A percentile compares a stretch with the other conserved stretches of the same genome.
Evolutionary conservation across 1,139 yeast species (phyloP).

Genomic region (Pichia kudriavzevii): DNA sequence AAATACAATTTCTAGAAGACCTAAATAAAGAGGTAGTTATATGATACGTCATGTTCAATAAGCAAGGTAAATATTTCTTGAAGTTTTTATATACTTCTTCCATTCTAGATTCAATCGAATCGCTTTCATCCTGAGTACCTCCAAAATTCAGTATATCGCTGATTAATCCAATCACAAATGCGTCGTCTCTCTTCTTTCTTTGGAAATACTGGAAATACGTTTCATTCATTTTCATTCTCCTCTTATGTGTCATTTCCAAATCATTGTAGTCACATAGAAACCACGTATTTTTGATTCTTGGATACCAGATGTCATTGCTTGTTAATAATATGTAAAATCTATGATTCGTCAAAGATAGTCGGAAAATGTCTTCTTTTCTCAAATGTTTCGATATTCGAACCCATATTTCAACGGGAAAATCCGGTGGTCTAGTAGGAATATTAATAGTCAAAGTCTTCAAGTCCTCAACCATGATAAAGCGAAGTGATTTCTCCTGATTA

Average conservation of each 20-base stretch:
- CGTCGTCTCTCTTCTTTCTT: slow-evolving; percentile 7
- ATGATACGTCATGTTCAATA: slow-evolving; percentile 17
- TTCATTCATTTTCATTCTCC: slow-evolving; percentile 1
- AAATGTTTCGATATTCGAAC: slow-evolving; percentile 4
- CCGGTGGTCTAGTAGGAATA: too few species aligned
- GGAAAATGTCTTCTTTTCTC: slow-evolving; percentile 1
- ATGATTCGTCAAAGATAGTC: slow-evolving; percentile 1
- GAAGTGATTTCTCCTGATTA: too few species aligned
- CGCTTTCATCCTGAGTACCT: not conserved
- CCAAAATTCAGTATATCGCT: slow-evolving; percentile 1
- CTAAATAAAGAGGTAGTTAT: slow-evolving; percentile 7
- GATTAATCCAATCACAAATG: slow-evolving; percentile 1
- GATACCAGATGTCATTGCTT: slow-evolving; percentile 10
- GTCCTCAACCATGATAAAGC: too few species aligned
- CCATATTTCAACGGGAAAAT: slow-evolving; percentile 13
- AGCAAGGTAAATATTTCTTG: slow-evolving; percentile 15
- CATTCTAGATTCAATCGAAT: not conserved
- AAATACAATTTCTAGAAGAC: slow-evolving; percentile 1
- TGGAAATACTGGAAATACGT: slow-evolving; percentile 6
- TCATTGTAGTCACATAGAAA: slow-evolving; percentile 8
- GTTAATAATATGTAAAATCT: slow-evolving; percentile 1
- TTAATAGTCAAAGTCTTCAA: too few species aligned
- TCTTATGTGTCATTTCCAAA: slow-evolving; percentile 1
- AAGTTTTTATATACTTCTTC: slow-evolving; percentile 4
- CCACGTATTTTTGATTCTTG: slow-evolving; percentile 7